Conservation (phyloP, 768 basidiomycete genomes). For the Megacollybia marginata region DNA sequence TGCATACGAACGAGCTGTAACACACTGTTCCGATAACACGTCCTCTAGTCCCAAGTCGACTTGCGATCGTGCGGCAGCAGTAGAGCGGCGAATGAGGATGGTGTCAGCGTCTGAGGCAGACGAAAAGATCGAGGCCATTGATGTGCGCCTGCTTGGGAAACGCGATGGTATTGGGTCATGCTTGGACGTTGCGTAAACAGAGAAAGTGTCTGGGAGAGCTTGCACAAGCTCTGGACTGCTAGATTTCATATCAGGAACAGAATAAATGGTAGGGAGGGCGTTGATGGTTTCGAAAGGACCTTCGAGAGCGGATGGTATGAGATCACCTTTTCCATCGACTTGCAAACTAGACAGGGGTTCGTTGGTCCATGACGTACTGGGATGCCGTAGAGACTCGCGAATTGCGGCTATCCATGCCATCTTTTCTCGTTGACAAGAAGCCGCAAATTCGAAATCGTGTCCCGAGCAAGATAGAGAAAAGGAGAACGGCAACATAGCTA, state of each 20-base stretch:
- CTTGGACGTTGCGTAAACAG: background rate
- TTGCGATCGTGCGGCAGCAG: slow-evolving; percentile 54
- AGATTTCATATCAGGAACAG: slow-evolving; percentile 40
- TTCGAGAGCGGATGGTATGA: slow-evolving; percentile 26
- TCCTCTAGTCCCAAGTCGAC: slow-evolving; percentile 78
- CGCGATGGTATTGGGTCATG: slow-evolving; percentile 12
- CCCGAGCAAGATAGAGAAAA: slow-evolving; percentile 67
- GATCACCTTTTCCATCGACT: slow-evolving; percentile 34
- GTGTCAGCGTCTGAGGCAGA: slow-evolving; percentile 46
- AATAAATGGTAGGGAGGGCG: slow-evolving; percentile 47
- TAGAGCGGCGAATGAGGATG: slow-evolving; percentile 61
- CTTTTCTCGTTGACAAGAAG: slow-evolving; percentile 79
- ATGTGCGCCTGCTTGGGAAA: slow-evolving; percentile 48
- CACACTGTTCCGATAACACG: slow-evolving; percentile 69
- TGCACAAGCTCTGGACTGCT: slow-evolving; percentile 3
- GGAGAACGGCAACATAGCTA: slow-evolving; percentile 75
- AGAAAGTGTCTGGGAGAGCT: slow-evolving; percentile 3
- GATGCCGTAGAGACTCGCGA: slow-evolving; percentile 37
- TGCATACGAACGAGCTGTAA: slow-evolving; percentile 61
- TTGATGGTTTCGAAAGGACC: slow-evolving; percentile 31
- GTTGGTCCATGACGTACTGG: slow-evolving; percentile 40
- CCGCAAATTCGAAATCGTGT: slow-evolving; percentile 80
- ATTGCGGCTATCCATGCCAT: slow-evolving; percentile 78
- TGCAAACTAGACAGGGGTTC: slow-evolving; percentile 62
- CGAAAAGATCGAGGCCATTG: slow-evolving; percentile 57